These are phyloP conservation scores for Lyophyllum shimeji DNA, from an alignment of 768 basidiomycete genomes.

Conservation along the genomic window DNA sequence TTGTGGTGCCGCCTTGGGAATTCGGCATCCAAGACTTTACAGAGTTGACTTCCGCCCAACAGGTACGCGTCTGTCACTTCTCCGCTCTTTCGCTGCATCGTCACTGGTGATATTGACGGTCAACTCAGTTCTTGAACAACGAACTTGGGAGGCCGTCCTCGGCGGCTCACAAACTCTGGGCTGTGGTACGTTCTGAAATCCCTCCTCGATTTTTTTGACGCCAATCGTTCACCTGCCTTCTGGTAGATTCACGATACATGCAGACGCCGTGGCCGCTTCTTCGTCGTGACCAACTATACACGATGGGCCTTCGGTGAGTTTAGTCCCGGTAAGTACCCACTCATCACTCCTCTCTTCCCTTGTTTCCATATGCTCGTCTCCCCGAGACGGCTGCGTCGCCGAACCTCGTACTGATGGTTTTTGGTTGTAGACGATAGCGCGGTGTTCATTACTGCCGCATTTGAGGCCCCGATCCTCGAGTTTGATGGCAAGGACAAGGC, in stretches of 20 bases:
- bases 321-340: constrained; percentile 10
- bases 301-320: constrained; percentile 26
- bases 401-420: not conserved
- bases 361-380: too few relatives aligned
- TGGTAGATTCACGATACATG: constrained; percentile 21
- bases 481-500: constrained; percentile 9
- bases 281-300: constrained; percentile 24
- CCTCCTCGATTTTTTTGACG: too few relatives aligned
- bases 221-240: too few relatives aligned
- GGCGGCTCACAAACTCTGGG: constrained; percentile 23
- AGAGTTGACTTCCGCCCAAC: constrained; percentile 14
- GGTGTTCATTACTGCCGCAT: constrained; percentile 14
- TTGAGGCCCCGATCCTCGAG: constrained; percentile 17
- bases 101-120: not conserved
- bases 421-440: constrained; percentile 6
- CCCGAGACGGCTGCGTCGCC: not conserved
- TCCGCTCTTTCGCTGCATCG: too few relatives aligned
- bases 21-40: constrained; percentile 23
- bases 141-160: constrained; percentile 13
- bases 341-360: not conserved
- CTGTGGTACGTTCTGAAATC: constrained; percentile 18
- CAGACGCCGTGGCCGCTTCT: constrained; percentile 20
- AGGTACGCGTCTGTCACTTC: constrained; percentile 2
- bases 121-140: constrained; percentile 16
- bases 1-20: constrained; percentile 23